Evolutionary conservation across 129 eudicot genomes (phyloP).

Genomic region (Centrapalus pauciflorus): DNA sequence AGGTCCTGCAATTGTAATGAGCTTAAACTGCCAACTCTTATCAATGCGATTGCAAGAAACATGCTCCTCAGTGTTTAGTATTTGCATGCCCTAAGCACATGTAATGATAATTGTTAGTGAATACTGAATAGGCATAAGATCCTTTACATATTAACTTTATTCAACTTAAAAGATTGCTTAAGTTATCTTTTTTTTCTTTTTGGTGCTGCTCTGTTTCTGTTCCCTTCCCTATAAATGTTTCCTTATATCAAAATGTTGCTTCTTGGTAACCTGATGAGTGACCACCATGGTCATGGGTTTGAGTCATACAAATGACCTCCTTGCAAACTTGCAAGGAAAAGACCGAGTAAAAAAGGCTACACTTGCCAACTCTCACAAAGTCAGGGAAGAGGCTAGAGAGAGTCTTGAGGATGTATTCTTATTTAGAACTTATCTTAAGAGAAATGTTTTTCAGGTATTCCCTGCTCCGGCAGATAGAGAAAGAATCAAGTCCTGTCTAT

Average conservation of each 20-base stretch:
- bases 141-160: background rate
- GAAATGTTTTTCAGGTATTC: conserved; percentile 43
- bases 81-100: too few species aligned
- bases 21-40: background rate
- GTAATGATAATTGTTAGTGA: background rate
- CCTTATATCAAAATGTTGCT: too few species aligned
- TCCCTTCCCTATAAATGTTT: too few species aligned
- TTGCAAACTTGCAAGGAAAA: background rate
- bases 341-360: background rate
- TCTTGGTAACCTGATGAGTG: background rate
- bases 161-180: background rate
- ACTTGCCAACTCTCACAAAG: background rate
- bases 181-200: background rate
- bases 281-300: background rate
- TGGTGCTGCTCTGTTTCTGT: background rate
- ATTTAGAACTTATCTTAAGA: background rate
- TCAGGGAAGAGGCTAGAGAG: background rate
- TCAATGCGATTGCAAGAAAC: background rate
- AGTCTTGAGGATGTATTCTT: background rate
- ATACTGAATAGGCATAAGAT: too few species aligned
- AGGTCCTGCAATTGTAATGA: background rate
- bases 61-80: background rate
- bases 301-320: background rate
- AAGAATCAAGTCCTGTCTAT: conserved; percentile 72
- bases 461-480: conserved; percentile 83